phyloP scores from a whole-genome alignment of 495 filamentous ascomycete genomes.

The Pyrenula aspistea region DNA sequence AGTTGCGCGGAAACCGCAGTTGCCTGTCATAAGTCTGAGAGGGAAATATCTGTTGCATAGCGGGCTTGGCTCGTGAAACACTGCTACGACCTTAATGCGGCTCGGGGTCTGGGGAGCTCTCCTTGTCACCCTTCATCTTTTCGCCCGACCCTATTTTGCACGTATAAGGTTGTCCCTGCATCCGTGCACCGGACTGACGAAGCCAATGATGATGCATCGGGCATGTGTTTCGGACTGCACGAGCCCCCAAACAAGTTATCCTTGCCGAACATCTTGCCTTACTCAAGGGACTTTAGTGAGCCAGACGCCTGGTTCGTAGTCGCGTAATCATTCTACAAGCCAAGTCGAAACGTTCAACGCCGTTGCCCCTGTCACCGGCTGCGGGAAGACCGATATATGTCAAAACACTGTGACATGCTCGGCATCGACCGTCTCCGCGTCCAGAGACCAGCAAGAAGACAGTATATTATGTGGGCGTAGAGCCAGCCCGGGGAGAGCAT shows the following conservation, averaged over 20 bases:
- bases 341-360: not conserved
- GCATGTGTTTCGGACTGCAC: not conserved
- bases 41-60: not conserved
- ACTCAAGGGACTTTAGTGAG: not conserved
- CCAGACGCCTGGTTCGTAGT: not conserved
- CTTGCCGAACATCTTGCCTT: too few species aligned
- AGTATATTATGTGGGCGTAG: not conserved
- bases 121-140: not conserved
- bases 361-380: not conserved
- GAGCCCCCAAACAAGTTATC: not conserved
- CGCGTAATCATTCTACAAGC: not conserved
- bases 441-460: not conserved
- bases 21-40: not conserved
- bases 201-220: not conserved
- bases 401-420: not conserved
- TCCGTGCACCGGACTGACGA: not conserved
- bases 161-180: not conserved
- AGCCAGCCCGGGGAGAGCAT: not conserved
- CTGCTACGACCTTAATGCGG: not conserved
- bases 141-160: not conserved
- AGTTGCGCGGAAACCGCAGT: not conserved
- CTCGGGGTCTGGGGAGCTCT: not conserved
- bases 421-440: not conserved
- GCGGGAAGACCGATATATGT: not conserved
- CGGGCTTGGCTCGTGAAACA: not conserved